Base-by-base conservation (phyloP, 768 basidiomycete genomes). In the Antrodiella citrinella region DNA sequence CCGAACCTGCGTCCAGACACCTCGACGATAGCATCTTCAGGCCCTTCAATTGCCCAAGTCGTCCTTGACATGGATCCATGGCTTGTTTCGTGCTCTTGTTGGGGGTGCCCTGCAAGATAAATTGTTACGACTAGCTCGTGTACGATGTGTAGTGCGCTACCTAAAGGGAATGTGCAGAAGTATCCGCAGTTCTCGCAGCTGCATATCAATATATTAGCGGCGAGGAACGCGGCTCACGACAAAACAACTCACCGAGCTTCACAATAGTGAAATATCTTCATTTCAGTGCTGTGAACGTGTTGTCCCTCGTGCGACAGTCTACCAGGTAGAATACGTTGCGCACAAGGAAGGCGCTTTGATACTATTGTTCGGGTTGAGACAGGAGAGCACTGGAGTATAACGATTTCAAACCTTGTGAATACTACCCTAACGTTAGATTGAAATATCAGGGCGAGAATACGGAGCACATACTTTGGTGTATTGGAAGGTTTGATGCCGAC, bases 51-150 rank as follows among this genome's bases (percentile, higher is more conserved):
- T 0, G 73, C 67, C 82, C 82, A 84, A 38, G 69, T 67, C 0
- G 77, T 75, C 49, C 65, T 70, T 0, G 78, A 75, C 80, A 82
- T 82, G 1, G 78, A 81, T 4, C 81, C 82, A 51, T 84, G 81
- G 13, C 69, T 69, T 0, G 81, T 84, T 40, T 81, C 80, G 35
- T 84, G 81, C 42, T 80, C 77, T 53, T 73, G 69, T 50, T 83
- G 80, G 0, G 76, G 51, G 50, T 84, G 82, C 0, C 76, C 81
- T 83, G 15, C 2, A 26, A 20, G n/a, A n/a, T n/a, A n/a, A n/a
- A n/a, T n/a, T n/a, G n/a, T n/a, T n/a, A n/a, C n/a, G n/a, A n/a
- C n/a, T n/a, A n/a, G n/a, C n/a, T n/a, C n/a, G n/a, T n/a, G n/a
- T n/a, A n/a, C n/a, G n/a, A n/a, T n/a, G n/a, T n/a, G 0, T 4